Evolutionary conservation across 345 rosid genomes (phyloP), one percentile per base, ranked within the genome.

Genomic region (Nephelium lappaceum): DNA sequence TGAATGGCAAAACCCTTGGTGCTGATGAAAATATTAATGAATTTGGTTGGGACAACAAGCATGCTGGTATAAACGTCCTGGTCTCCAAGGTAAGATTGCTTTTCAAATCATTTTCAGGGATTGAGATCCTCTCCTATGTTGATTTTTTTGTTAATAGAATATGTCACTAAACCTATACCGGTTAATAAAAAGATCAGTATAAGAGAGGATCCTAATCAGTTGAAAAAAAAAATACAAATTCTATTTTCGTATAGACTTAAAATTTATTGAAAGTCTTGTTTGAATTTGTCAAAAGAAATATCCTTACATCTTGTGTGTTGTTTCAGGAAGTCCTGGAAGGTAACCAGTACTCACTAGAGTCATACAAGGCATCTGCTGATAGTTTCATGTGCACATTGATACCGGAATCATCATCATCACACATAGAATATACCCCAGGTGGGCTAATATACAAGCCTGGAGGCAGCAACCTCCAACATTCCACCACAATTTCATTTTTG

Each of bases 21-120:
- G 98, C 97, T 27, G 93, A 85, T 55, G 99, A 94, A 72, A 96
- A 94, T 75, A 91, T 91, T 71, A 93, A 96, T 67, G 99, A 96
- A 81, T 96, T 91, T 67, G 99, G 98, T 0, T 94, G 99, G 99
- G 98, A 96, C 87, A 96, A 96, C 76, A 96, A 96, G 87, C 93
- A 94, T 68, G 98, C 97, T 57, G 99, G 99, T 39, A 86, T 96
- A 77, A 96, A 94, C 55, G 94, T 94, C 75, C 94, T 96, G 42
- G 91, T 96, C 67, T 90, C 99, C 78, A 91, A 93, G 98, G 99
- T 91, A 76, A 79, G 73, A 21, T 21, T 18, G 7, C 11, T 61
- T 58, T n/a, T 10, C 25, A 16, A 19, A 18, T 49, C 4, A 5
- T 49, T 12, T 49, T 49, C 18, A 31, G 3, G 36, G 36, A 31